phyloP scores from a whole-genome alignment of 129 eudicot genomes.

The Pittosporum tobira region DNA sequence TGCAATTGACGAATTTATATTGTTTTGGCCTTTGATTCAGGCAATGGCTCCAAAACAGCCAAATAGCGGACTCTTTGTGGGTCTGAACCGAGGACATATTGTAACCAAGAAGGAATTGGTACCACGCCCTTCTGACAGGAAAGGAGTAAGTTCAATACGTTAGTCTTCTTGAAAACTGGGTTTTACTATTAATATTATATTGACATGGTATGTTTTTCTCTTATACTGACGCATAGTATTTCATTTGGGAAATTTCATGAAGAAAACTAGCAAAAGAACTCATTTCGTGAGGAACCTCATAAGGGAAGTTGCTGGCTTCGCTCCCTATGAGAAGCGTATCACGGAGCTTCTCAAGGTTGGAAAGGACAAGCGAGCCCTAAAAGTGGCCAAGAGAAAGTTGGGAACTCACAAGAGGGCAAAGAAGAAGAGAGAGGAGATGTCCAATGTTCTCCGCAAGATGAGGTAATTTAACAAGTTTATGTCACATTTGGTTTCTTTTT shows the following conservation, averaged over 20 bases:
- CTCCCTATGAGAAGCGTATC: slow-evolving; percentile 62
- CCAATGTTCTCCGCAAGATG: slow-evolving; percentile 52
- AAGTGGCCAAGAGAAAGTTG: slow-evolving; percentile 56
- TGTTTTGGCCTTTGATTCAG: not conserved
- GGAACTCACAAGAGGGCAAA: slow-evolving; percentile 71
- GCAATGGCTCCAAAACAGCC: slow-evolving; percentile 41
- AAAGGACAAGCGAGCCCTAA: slow-evolving; percentile 59
- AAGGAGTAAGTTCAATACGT: slow-evolving; percentile 25
- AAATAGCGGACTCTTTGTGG: slow-evolving; percentile 36
- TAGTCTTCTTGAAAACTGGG: too few species aligned
- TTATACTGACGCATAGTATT: too few species aligned
- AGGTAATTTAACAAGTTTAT: slow-evolving; percentile 25
- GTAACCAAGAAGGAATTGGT: slow-evolving; percentile 40
- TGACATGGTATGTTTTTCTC: too few species aligned
- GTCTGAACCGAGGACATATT: slow-evolving; percentile 40
- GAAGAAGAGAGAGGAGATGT: slow-evolving; percentile 66
- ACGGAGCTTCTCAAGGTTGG: slow-evolving; percentile 59
- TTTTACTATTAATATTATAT: too few species aligned
- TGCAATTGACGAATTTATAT: not conserved
- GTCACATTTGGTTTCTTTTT: not conserved
- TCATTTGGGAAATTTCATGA: slow-evolving; percentile 1
- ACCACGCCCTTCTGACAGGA: slow-evolving; percentile 41
- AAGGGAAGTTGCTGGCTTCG: slow-evolving; percentile 60
- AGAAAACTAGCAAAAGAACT: slow-evolving; percentile 48
- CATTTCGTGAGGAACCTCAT: slow-evolving; percentile 43